Percentiles rank a stretch among this genome's conserved stretches.
Evolutionary conservation across 176 grass and related monocot species (phyloP).

Genomic region (Oryza australiensis): DNA sequence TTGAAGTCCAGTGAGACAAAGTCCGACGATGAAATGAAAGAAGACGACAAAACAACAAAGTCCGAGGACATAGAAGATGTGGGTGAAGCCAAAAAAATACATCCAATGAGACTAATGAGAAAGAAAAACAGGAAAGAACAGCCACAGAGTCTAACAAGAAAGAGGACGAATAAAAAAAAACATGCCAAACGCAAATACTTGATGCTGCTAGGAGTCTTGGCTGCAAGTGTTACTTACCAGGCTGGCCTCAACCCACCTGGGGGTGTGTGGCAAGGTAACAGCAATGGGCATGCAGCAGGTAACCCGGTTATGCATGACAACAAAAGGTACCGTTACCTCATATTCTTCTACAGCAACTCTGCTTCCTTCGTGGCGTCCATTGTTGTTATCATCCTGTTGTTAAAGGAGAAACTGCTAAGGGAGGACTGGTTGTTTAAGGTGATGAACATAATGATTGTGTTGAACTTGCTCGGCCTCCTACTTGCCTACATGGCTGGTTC

Average conservation of each 20-base stretch:
- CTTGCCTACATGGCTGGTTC: constrained; percentile 16
- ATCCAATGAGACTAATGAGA: too few relatives aligned
- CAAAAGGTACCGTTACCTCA: constrained; percentile 14
- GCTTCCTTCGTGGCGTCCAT: constrained; percentile 39
- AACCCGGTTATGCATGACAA: neutral
- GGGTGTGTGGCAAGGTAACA: neutral
- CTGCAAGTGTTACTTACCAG: constrained; percentile 48
- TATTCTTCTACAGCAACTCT: constrained; percentile 53
- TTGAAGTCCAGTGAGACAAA: neutral
- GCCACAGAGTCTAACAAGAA: too few relatives aligned
- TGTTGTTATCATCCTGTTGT: constrained; percentile 41
- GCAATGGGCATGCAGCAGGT: neutral
- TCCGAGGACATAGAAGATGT: too few relatives aligned
- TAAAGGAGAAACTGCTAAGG: neutral
- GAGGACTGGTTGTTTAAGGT: neutral
- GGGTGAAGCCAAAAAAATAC: too few relatives aligned
- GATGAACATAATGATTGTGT: constrained; percentile 39
- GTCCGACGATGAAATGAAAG: neutral
- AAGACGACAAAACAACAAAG: too few relatives aligned
- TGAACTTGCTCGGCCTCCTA: constrained; percentile 3
- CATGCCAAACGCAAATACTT: constrained; percentile 30
- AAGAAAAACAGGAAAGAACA: too few relatives aligned
- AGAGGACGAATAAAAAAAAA: neutral
- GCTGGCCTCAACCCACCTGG: constrained; percentile 36
- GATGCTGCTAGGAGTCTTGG: constrained; percentile 40